Conservation (phyloP, 768 basidiomycete genomes). For the Leccinum aurantiacum region DNA sequence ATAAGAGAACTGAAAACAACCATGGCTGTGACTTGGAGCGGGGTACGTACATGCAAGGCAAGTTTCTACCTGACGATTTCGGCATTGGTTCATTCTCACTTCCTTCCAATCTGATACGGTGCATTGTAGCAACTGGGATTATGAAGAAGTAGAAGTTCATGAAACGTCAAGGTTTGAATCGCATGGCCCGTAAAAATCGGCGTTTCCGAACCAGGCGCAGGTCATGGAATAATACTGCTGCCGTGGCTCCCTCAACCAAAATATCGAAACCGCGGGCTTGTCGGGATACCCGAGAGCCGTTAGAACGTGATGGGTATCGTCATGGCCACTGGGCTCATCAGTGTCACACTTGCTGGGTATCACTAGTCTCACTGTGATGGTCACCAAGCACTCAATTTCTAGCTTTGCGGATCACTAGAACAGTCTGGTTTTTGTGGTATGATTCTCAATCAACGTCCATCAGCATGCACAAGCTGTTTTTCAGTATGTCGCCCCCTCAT, state of each 20-base stretch:
- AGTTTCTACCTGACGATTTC: too few species aligned
- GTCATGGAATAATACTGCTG: not conserved
- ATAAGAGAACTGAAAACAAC: too few species aligned
- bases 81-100: not conserved
- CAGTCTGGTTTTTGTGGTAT: too few species aligned
- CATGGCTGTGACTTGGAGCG: not conserved
- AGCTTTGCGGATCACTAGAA: not conserved
- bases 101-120: not conserved
- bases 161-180: not conserved
- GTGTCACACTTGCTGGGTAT: too few species aligned
- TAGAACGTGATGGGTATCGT: too few species aligned
- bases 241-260: not conserved
- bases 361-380: too few species aligned
- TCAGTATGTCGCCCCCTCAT: too few species aligned
- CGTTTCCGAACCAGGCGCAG: not conserved
- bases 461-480: too few species aligned
- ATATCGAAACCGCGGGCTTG: too few species aligned
- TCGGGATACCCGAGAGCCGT: too few species aligned
- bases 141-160: not conserved
- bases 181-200: not conserved
- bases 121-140: not conserved
- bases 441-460: too few species aligned
- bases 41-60: not conserved
- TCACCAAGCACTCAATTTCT: not conserved
- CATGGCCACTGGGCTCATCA: too few species aligned